These are phyloP conservation scores for Ceratocystiopsis sp. DNA, from an alignment of 2,329 filamentous ascomycete genomes.

Conservation along the genomic window DNA sequence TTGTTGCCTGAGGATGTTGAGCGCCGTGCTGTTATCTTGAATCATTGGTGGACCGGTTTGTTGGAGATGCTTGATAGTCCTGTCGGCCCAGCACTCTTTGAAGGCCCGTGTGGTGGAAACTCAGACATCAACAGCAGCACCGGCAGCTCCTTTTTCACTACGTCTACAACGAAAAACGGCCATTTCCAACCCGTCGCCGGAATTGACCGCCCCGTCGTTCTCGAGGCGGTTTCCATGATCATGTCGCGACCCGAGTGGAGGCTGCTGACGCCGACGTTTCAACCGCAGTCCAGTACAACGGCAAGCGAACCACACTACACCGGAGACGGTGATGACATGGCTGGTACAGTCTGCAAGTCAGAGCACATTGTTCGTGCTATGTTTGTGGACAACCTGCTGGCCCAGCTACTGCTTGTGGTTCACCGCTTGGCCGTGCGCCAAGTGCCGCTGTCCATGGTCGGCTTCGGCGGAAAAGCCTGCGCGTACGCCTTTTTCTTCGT, in stretches of 20 bases:
- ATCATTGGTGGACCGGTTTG: slow-evolving; percentile 79
- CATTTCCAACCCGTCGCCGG: slow-evolving; percentile 59
- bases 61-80: slow-evolving; percentile 55
- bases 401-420: slow-evolving; percentile 74
- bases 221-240: slow-evolving; percentile 63
- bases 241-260: slow-evolving; percentile 88
- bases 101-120: too few species aligned
- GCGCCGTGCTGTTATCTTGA: slow-evolving; percentile 58
- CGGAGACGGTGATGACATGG: too few species aligned
- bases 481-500: slow-evolving; percentile 92
- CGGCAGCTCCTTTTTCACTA: slow-evolving; percentile 6
- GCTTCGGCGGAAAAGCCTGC: slow-evolving; percentile 78
- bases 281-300: slow-evolving; percentile 28
- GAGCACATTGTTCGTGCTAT: slow-evolving; percentile 80
- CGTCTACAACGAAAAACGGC: slow-evolving; percentile 18
- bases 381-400: slow-evolving; percentile 64
- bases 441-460: slow-evolving; percentile 47
- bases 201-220: slow-evolving; percentile 63
- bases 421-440: slow-evolving; percentile 75
- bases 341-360: slow-evolving; percentile 10
- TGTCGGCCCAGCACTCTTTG: too few species aligned
- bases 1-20: slow-evolving; percentile 72
- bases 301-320: slow-evolving; percentile 26
- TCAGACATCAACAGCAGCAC: slow-evolving; percentile 2
- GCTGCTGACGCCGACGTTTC: slow-evolving; percentile 49